Conservation (phyloP, 306 rosid species). For the Rubus parviflorus region DNA sequence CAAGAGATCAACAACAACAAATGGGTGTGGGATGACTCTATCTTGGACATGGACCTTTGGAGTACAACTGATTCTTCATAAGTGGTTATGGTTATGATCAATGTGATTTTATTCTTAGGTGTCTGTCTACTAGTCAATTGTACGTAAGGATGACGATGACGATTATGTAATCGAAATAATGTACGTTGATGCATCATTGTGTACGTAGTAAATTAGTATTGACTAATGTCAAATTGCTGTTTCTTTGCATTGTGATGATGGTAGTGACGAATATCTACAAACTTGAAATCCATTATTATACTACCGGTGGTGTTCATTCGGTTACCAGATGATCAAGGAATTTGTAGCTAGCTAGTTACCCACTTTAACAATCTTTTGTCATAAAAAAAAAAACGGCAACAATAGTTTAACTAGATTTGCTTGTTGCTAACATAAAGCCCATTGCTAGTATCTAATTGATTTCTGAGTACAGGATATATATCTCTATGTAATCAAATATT, state of each 20-base stretch:
- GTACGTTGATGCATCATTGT: not conserved
- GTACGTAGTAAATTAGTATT: not conserved
- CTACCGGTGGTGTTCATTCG: too few relatives aligned
- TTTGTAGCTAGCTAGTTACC: too few relatives aligned
- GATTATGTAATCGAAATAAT: not conserved
- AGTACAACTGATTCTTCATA: slow-evolving; percentile 11
- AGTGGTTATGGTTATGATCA: slow-evolving; percentile 9
- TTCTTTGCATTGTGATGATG: not conserved
- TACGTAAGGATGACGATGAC: not conserved
- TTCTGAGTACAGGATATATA: too few relatives aligned
- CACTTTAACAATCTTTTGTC: too few relatives aligned
- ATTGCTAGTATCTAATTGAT: too few relatives aligned
- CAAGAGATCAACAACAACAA: slow-evolving; percentile 32
- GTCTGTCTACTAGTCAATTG: not conserved
- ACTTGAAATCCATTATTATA: not conserved
- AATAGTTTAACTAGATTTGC: too few relatives aligned
- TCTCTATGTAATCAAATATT: too few relatives aligned
- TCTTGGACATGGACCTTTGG: slow-evolving; percentile 48
- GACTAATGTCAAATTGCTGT: not conserved
- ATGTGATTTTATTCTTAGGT: not conserved
- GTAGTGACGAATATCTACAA: not conserved
- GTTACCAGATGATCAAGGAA: too few relatives aligned
- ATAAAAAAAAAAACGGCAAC: too few relatives aligned
- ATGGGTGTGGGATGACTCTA: slow-evolving; percentile 59
- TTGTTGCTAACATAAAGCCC: too few relatives aligned